These are phyloP conservation scores for Nasturtium officinale DNA, from an alignment of 345 rosid genomes.

Conservation along the genomic window DNA sequence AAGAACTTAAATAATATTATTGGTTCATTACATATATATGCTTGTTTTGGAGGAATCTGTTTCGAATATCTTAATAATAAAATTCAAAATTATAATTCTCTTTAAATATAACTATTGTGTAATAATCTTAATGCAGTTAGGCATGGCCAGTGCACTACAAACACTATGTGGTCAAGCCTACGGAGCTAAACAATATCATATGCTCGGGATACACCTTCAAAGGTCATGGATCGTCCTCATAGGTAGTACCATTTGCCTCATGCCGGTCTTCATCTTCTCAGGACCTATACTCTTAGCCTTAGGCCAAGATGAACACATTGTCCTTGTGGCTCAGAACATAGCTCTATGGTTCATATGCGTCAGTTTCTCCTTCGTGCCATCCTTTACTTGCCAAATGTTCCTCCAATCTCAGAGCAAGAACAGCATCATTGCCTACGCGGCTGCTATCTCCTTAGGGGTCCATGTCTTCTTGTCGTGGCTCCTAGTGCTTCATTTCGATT, in stretches of 20 bases:
- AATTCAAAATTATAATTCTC: too few species aligned
- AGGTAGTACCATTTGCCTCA: constrained; percentile 46
- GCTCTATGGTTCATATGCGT: constrained; percentile 60
- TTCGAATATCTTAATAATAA: too few species aligned
- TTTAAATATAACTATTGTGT: neutral
- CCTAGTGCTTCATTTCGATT: constrained; percentile 50
- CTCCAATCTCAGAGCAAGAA: constrained; percentile 87
- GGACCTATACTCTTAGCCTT: constrained; percentile 53
- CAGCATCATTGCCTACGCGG: constrained; percentile 63
- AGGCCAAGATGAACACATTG: constrained; percentile 62
- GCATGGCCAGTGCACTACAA: constrained; percentile 84
- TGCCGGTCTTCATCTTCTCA: constrained; percentile 58
- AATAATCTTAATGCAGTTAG: constrained; percentile 53
- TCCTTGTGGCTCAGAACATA: constrained; percentile 50
- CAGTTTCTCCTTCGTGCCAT: constrained; percentile 47
- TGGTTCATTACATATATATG: too few species aligned
- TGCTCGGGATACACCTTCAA: constrained; percentile 84
- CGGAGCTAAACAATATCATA: constrained; percentile 74
- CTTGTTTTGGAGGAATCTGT: too few species aligned
- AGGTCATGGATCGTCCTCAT: constrained; percentile 74
- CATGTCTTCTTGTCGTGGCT: constrained; percentile 72
- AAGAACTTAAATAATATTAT: too few species aligned
- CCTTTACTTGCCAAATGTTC: constrained; percentile 78
- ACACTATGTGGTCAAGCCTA: constrained; percentile 86
- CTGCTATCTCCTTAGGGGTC: constrained; percentile 49